Evolutionary conservation across 192 early-diverging fungal genomes (phyloP).

Genomic region (Backusella australiensis): DNA sequence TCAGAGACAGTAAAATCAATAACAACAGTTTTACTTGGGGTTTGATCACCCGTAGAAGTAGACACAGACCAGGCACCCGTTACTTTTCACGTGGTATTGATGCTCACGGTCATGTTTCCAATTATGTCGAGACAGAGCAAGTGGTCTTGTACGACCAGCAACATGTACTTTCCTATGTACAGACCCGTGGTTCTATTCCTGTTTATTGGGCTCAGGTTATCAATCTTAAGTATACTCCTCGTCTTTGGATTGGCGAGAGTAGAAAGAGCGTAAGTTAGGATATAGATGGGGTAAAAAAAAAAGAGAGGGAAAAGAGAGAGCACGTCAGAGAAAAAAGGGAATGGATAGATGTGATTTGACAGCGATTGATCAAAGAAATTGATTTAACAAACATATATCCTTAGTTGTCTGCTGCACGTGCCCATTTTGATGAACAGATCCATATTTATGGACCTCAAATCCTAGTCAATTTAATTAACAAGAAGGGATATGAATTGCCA

Average conservation of each 20-base stretch:
- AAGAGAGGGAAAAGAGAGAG: neutral
- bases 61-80: conserved; percentile 82
- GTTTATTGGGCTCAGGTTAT: conserved; percentile 91
- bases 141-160: conserved; percentile 65
- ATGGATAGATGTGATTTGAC: neutral
- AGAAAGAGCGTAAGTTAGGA: conserved; percentile 60
- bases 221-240: conserved; percentile 91
- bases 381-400: neutral
- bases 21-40: conserved; percentile 74
- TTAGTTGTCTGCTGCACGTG: conserved; percentile 63
- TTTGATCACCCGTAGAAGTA: conserved; percentile 80
- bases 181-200: conserved; percentile 95
- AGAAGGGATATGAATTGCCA: conserved; percentile 84
- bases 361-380: neutral
- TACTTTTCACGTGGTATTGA: conserved; percentile 95
- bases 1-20: conserved; percentile 58
- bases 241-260: conserved; percentile 71
- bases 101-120: conserved; percentile 88
- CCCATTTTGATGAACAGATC: conserved; percentile 74
- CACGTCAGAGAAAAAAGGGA: neutral
- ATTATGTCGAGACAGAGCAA: conserved; percentile 98
- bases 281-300: neutral
- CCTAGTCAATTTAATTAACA: conserved; percentile 93
- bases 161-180: conserved; percentile 75
- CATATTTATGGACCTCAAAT: conserved; percentile 78